phyloP scores from a whole-genome alignment of 164 flowering plant species.

The Stephania cephalantha region DNA sequence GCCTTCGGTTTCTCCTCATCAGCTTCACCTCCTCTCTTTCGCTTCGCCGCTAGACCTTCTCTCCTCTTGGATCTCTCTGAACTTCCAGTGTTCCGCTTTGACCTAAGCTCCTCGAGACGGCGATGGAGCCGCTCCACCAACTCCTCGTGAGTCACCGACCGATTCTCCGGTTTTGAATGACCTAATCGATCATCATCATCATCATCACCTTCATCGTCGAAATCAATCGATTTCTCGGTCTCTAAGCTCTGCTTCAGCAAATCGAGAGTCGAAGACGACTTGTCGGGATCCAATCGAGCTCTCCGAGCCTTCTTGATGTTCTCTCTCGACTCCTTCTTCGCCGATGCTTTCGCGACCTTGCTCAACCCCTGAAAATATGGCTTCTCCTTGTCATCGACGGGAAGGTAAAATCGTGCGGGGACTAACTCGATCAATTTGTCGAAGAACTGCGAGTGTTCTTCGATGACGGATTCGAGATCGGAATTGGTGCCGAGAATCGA shows the following conservation, averaged over 20 bases:
- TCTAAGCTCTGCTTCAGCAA: constrained; percentile 47
- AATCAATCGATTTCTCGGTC: constrained; percentile 25
- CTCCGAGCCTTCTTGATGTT: constrained; percentile 75
- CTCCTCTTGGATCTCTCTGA: constrained; percentile 17
- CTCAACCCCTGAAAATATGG: constrained; percentile 75
- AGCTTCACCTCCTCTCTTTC: constrained; percentile 34
- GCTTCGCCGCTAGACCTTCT: constrained; percentile 28
- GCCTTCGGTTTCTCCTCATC: constrained; percentile 22
- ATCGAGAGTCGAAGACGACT: constrained; percentile 52
- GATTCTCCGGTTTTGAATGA: constrained; percentile 26
- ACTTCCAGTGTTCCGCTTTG: constrained; percentile 27
- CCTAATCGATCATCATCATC: not conserved
- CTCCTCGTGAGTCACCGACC: constrained; percentile 61
- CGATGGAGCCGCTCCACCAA: constrained; percentile 42
- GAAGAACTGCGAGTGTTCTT: constrained; percentile 42
- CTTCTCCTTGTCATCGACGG: constrained; percentile 44
- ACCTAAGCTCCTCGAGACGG: constrained; percentile 47
- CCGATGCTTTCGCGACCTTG: constrained; percentile 52
- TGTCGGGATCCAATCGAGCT: constrained; percentile 73
- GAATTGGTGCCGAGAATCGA: not conserved
- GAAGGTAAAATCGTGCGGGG: constrained; percentile 64
- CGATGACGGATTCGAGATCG: constrained; percentile 40
- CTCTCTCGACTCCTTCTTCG: constrained; percentile 55
- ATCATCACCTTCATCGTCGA: constrained; percentile 2
- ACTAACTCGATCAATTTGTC: constrained; percentile 60